Evolutionary conservation across 352 stramenopile genomes (phyloP).

Genomic region (Phytopythium mirpurense): DNA sequence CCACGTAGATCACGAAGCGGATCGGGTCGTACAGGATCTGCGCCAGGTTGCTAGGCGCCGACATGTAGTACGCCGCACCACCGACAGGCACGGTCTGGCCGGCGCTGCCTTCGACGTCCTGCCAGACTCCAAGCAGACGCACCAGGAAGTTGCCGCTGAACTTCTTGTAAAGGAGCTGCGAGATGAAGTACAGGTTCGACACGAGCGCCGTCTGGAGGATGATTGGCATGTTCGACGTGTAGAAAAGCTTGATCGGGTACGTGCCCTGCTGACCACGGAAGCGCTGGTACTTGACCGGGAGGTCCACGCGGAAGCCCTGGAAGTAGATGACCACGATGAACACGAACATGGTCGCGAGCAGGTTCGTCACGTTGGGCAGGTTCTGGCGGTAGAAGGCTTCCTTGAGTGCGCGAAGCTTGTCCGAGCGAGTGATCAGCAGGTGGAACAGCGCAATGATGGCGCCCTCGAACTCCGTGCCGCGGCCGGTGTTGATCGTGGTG

Average conservation of each 20-base stretch:
- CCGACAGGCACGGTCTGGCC: conserved; percentile 96
- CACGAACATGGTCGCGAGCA: conserved; percentile 98
- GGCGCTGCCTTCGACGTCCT: conserved; percentile 92
- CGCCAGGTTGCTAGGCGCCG: conserved; percentile 90
- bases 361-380: conserved; percentile 98
- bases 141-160: conserved; percentile 98
- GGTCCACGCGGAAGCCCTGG: conserved; percentile 94
- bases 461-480: conserved; percentile 99
- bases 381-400: conserved; percentile 99
- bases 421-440: conserved; percentile 95
- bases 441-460: conserved; percentile 99
- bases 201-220: conserved; percentile 98
- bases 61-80: conserved; percentile 98
- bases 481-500: conserved; percentile 99
- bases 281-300: conserved; percentile 98
- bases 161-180: conserved; percentile 98
- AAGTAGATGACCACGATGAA: conserved; percentile 99
- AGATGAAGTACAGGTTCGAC: conserved; percentile 99
- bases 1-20: conserved; percentile 98
- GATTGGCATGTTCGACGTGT: conserved; percentile 99
- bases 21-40: conserved; percentile 99
- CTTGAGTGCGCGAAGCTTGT: conserved; percentile 97
- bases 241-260: conserved; percentile 99
- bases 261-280: conserved; percentile 98
- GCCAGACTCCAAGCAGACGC: conserved; percentile 97